Evolutionary conservation across 2,329 filamentous ascomycete species (phyloP).

Genomic region (Colletotrichum noveboracense): DNA sequence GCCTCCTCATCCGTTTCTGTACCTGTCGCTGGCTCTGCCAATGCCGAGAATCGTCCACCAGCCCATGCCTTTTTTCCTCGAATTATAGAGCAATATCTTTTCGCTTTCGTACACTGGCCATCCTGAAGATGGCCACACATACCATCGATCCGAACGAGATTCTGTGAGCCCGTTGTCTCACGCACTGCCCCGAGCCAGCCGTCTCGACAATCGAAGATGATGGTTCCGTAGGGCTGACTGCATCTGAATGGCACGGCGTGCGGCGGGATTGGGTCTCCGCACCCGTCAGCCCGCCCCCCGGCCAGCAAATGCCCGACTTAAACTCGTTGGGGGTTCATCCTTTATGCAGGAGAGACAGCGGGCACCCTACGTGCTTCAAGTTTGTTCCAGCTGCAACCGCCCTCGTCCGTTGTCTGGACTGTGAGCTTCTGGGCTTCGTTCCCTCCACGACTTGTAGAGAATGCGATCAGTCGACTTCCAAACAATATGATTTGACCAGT

Average conservation of each 20-base stretch:
- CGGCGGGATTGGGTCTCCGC: conserved; percentile 10
- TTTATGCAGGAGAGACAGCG: conserved; percentile 12
- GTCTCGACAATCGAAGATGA: background rate
- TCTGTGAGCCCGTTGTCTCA: background rate
- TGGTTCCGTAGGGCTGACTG: conserved; percentile 13
- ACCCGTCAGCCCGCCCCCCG: background rate
- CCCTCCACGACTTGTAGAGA: background rate
- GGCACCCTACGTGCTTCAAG: conserved; percentile 1
- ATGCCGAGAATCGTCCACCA: background rate
- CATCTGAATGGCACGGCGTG: background rate
- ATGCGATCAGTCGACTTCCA: background rate
- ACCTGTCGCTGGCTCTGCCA: background rate
- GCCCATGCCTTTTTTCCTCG: background rate
- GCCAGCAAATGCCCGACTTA: background rate
- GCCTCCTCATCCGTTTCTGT: background rate
- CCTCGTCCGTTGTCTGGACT: background rate
- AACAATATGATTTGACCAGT: background rate
- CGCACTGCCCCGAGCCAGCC: background rate
- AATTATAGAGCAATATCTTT: background rate
- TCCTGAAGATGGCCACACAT: background rate
- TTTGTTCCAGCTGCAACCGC: conserved; percentile 10
- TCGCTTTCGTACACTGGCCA: background rate
- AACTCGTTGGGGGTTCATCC: background rate
- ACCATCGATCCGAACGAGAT: background rate
- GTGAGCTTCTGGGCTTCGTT: background rate